Evolutionary conservation across 2,329 filamentous ascomycete species (phyloP), one percentile per base, ranked within the genome.

Genomic region (Hirsutella rhossiliensis): DNA sequence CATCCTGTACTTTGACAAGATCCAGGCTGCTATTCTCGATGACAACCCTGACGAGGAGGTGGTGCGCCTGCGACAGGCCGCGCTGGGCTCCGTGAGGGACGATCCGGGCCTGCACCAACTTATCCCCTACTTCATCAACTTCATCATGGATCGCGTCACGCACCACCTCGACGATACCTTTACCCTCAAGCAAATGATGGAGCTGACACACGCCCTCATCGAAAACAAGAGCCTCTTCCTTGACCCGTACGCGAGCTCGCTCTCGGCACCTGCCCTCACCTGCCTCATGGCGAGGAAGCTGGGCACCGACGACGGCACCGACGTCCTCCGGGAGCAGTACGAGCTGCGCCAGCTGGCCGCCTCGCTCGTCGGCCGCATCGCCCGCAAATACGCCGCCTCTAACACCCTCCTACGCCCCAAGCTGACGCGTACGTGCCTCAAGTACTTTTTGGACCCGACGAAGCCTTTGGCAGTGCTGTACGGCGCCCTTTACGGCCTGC

Each of bases 61-160:
- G 38, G 67, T 73, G 19, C 68, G 75, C 17, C 81, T 94, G 58
- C 83, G 90, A 43, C 79, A 84, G 41, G 88, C 92, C 0, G 92
- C 87, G 0, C 75, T 96, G 30, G 83, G 86, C 43, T 94, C 87
- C 23, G 78, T 98, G 20, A 76, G 83, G 41, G 84, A 87, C 45
- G 92, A 98, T 57, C 88, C 92, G 0, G 90, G 90, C 32, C 76
- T 97, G 34, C 92, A 98, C 60, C 92, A 98, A 64, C 78, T 98
- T 11, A 81, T 95, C 27, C 92, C 92, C 0, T 98, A 98, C 65
- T 96, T 97, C 56, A 83, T 95, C 47, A 88, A 94, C 61, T 97
- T 95, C 62, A 84, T 97, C 55, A 83, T 88, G 18, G 90, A 96
- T 61, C 92, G 95, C 63, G 87, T 98, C 42, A 97, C 92, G 1